These are phyloP conservation scores for Crithidia sp. DNA, from an alignment of 208 protist genomes.

Conservation along the genomic window DNA sequence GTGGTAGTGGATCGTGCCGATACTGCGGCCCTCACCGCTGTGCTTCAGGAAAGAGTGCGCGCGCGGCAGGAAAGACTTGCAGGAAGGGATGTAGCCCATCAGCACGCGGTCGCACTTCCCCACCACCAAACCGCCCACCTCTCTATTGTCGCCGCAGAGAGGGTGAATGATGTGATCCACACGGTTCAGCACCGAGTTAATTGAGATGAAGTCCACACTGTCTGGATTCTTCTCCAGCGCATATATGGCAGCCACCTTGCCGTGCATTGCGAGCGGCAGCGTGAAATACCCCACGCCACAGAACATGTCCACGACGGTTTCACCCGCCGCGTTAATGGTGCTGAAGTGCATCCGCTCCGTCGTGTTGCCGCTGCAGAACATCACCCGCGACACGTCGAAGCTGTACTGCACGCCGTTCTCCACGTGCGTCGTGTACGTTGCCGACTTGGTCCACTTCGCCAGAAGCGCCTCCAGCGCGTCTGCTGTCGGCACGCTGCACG, in stretches of 20 bases:
- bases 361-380: conserved; percentile 94
- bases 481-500: conserved; percentile 4
- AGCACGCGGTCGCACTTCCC: conserved; percentile 87
- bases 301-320: conserved; percentile 94
- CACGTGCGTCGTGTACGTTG: conserved; percentile 86
- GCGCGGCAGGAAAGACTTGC: conserved; percentile 74
- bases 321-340: conserved; percentile 52
- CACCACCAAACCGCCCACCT: conserved; percentile 67
- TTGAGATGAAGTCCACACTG: conserved; percentile 70
- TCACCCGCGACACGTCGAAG: conserved; percentile 86
- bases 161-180: conserved; percentile 73
- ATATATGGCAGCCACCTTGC: conserved; percentile 56
- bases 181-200: conserved; percentile 84
- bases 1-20: conserved; percentile 89
- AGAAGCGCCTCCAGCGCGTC: conserved; percentile 34
- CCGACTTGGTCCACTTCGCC: conserved; percentile 30
- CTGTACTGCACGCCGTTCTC: conserved; percentile 91
- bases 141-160: conserved; percentile 84
- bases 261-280: conserved; percentile 82
- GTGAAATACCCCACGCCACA: conserved; percentile 93
- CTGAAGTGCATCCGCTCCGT: conserved; percentile 92
- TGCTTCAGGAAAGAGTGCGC: conserved; percentile 79
- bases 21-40: conserved; percentile 14
- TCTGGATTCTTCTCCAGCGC: conserved; percentile 91
- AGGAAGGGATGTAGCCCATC: conserved; percentile 92